A percentile compares a stretch with the other conserved stretches of the same genome.
phyloP scores from a whole-genome alignment of 129 eudicot species.

The Chrysanthemum seticuspe region DNA sequence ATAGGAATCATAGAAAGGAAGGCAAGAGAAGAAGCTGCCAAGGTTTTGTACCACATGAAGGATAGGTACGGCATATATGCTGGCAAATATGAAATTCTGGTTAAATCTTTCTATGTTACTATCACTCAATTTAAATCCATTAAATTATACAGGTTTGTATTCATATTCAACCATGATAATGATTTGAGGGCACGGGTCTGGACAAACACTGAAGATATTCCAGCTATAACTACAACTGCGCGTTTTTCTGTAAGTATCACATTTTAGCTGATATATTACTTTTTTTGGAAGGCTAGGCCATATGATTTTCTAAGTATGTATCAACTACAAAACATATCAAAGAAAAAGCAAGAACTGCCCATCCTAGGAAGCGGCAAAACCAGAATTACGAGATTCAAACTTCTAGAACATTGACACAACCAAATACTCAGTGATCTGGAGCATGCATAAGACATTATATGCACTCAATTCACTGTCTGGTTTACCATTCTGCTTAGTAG shows the following conservation, averaged over 20 bases:
- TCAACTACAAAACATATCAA: no score
- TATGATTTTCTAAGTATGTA: no score
- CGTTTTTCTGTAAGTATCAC: slow-evolving; percentile 75
- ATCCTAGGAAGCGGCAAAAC: no score
- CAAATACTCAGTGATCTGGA: no score
- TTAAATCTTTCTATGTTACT: background rate
- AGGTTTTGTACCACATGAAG: slow-evolving; percentile 70
- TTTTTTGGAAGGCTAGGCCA: background rate
- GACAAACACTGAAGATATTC: slow-evolving; percentile 95
- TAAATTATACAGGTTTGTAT: slow-evolving; percentile 57
- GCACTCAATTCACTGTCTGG: no score
- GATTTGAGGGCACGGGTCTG: slow-evolving; percentile 97
- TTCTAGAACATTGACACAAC: no score
- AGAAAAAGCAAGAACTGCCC: no score
- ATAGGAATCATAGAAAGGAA: slow-evolving; percentile 71
- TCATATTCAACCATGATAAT: slow-evolving; percentile 78
- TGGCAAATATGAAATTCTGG: background rate
- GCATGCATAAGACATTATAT: no score
- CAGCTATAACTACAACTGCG: slow-evolving; percentile 83
- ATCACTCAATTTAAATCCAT: background rate
- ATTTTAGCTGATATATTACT: background rate
- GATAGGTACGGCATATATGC: slow-evolving; percentile 47
- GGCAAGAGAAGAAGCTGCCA: slow-evolving; percentile 78
- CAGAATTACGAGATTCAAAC: no score
- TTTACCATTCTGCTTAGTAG: background rate